A percentile compares a stretch with the other conserved stretches of the same genome.
Evolutionary conservation across 805 yeast genomes (phyloP).

Genomic region (Pichia kluyveri): DNA sequence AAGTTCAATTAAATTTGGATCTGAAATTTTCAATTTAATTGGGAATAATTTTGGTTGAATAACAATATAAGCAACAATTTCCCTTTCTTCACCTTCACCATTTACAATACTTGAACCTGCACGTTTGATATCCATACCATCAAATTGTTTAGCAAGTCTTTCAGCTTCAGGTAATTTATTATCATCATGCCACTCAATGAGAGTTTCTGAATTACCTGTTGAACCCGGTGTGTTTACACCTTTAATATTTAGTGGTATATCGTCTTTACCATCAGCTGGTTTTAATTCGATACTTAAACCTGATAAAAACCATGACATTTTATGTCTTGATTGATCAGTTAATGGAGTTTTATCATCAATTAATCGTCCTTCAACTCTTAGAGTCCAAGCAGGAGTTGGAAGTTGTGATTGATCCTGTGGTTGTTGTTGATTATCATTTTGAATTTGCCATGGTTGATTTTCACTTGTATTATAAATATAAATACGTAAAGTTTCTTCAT

Average conservation of each 20-base stretch:
- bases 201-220: slow-evolving; percentile 26
- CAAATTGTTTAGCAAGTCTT: slow-evolving; percentile 45
- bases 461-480: slow-evolving; percentile 75
- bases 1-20: slow-evolving; percentile 52
- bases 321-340: slow-evolving; percentile 41
- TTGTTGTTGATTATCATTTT: background rate
- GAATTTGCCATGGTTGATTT: slow-evolving; percentile 81
- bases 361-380: slow-evolving; percentile 80
- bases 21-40: slow-evolving; percentile 52
- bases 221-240: slow-evolving; percentile 13
- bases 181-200: slow-evolving; percentile 89
- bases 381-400: slow-evolving; percentile 55
- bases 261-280: slow-evolving; percentile 19
- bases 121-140: slow-evolving; percentile 83
- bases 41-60: slow-evolving; percentile 77
- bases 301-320: slow-evolving; percentile 72
- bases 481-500: slow-evolving; percentile 55
- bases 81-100: slow-evolving; percentile 27
- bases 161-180: slow-evolving; percentile 23
- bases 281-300: slow-evolving; percentile 75
- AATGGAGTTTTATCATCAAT: slow-evolving; percentile 38
- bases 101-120: slow-evolving; percentile 40
- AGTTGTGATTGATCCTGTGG: slow-evolving; percentile 6
- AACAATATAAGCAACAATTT: slow-evolving; percentile 60
- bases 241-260: slow-evolving; percentile 15